These are phyloP conservation scores for Miscanthus lutarioriparius DNA, from an alignment of 176 grass and related monocot species.

Conservation along the genomic window DNA sequence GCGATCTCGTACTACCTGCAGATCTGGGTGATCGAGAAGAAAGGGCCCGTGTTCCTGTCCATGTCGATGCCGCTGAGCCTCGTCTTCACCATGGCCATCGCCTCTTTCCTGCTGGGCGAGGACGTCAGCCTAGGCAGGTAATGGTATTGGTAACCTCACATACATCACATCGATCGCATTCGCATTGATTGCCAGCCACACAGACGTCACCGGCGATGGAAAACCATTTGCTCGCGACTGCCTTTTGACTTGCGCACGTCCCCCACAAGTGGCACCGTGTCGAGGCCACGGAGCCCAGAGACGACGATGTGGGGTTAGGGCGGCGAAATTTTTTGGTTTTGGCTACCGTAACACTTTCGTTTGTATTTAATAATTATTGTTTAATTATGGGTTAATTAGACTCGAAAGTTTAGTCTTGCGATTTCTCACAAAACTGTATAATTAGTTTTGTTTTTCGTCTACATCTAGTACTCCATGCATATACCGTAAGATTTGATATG, in stretches of 20 bases:
- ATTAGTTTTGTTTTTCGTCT: too few relatives aligned
- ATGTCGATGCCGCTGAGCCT: slow-evolving; percentile 64
- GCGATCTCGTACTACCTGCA: slow-evolving; percentile 66
- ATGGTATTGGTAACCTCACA: not conserved
- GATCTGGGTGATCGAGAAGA: slow-evolving; percentile 78
- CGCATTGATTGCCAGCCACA: not conserved
- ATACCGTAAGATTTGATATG: too few relatives aligned
- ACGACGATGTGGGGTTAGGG: too few relatives aligned
- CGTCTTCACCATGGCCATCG: slow-evolving; percentile 61
- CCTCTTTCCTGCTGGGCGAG: slow-evolving; percentile 63
- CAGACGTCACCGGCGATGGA: not conserved
- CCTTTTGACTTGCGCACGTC: slow-evolving; percentile 17
- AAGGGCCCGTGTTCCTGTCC: slow-evolving; percentile 64
- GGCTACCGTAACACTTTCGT: too few relatives aligned
- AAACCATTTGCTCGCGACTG: not conserved
- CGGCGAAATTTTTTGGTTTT: too few relatives aligned
- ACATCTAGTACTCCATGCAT: too few relatives aligned
- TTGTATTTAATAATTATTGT: too few relatives aligned
- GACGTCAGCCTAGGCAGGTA: slow-evolving; percentile 60
- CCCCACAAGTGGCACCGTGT: not conserved
- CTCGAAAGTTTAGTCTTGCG: too few relatives aligned
- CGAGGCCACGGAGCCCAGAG: not conserved
- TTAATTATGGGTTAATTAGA: too few relatives aligned
- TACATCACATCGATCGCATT: not conserved
- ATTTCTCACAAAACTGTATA: too few relatives aligned